Evolutionary conservation across 2,329 filamentous ascomycete genomes (phyloP).

Genomic region (Neopestalotiopsis sp.): DNA sequence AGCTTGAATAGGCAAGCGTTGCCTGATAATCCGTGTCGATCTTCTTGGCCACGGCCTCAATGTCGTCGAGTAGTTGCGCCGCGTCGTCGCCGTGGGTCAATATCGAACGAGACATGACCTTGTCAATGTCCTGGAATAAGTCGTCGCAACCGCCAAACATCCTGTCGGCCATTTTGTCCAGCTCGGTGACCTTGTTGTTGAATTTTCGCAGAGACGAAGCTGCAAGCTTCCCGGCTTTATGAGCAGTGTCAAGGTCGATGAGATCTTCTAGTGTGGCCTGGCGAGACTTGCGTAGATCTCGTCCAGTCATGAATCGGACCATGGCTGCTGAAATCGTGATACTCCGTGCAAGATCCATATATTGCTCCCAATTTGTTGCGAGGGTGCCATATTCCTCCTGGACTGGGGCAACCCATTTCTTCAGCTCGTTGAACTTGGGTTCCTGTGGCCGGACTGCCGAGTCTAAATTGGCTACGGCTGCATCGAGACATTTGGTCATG

Average conservation of each 20-base stretch:
- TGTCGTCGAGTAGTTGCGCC: slow-evolving; percentile 76
- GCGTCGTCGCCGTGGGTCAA: slow-evolving; percentile 67
- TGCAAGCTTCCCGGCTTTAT: slow-evolving; percentile 72
- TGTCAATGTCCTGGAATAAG: slow-evolving; percentile 68
- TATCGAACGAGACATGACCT: slow-evolving; percentile 58
- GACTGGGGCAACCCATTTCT: slow-evolving; percentile 71
- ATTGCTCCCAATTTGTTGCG: slow-evolving; percentile 69
- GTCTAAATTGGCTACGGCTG: slow-evolving; percentile 85
- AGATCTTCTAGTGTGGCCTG: slow-evolving; percentile 74
- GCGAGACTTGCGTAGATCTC: slow-evolving; percentile 46
- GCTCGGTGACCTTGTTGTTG: slow-evolving; percentile 60
- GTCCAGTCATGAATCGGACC: slow-evolving; percentile 67
- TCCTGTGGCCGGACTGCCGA: slow-evolving; percentile 75
- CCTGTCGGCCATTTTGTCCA: slow-evolving; percentile 63
- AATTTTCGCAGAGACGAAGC: slow-evolving; percentile 64
- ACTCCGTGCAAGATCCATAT: slow-evolving; percentile 67
- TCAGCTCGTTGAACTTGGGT: slow-evolving; percentile 72
- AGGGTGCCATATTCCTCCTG: slow-evolving; percentile 71
- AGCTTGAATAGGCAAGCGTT: slow-evolving; percentile 70
- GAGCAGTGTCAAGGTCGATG: slow-evolving; percentile 74
- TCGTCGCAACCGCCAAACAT: slow-evolving; percentile 67
- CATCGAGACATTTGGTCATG: slow-evolving; percentile 79
- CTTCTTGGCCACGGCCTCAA: slow-evolving; percentile 84
- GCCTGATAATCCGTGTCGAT: slow-evolving; percentile 86
- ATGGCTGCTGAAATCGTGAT: slow-evolving; percentile 71